Conservation (phyloP, 2,329 filamentous ascomycete species). For the Didymella glomerata region DNA sequence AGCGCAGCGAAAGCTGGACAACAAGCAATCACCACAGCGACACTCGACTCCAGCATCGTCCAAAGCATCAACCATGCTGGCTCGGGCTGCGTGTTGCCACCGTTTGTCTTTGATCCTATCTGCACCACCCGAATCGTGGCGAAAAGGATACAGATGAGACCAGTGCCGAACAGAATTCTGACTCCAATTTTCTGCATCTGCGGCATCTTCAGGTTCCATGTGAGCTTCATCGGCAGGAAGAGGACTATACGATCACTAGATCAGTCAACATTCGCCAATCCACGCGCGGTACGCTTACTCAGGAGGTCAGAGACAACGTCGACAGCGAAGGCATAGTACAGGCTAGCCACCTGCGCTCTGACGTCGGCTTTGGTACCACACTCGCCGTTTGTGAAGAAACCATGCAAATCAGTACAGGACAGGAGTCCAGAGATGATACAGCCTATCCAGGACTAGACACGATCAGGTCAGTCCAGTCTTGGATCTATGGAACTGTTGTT, state of each 20-base stretch:
- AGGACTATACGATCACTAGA: constrained; percentile 37
- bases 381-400: not conserved
- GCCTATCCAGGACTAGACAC: not conserved
- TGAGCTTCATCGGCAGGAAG: constrained; percentile 48
- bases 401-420: not conserved
- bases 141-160: constrained; percentile 31
- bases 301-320: not conserved
- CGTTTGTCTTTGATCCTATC: constrained; percentile 35
- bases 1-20: constrained; percentile 4
- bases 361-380: not conserved
- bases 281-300: not conserved
- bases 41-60: constrained; percentile 46
- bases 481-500: not conserved
- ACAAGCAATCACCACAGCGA: constrained; percentile 33
- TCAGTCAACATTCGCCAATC: not conserved
- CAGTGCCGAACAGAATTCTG: constrained; percentile 34
- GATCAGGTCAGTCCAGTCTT: not conserved
- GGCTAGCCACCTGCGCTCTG: not conserved
- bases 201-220: constrained; percentile 48
- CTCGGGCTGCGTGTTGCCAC: constrained; percentile 34
- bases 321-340: not conserved
- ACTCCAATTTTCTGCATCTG: constrained; percentile 45
- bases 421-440: not conserved
- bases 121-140: constrained; percentile 43
- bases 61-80: constrained; percentile 49